Conservation (phyloP, 116 monocot genomes). For the Phalaenopsis hybrid region DNA sequence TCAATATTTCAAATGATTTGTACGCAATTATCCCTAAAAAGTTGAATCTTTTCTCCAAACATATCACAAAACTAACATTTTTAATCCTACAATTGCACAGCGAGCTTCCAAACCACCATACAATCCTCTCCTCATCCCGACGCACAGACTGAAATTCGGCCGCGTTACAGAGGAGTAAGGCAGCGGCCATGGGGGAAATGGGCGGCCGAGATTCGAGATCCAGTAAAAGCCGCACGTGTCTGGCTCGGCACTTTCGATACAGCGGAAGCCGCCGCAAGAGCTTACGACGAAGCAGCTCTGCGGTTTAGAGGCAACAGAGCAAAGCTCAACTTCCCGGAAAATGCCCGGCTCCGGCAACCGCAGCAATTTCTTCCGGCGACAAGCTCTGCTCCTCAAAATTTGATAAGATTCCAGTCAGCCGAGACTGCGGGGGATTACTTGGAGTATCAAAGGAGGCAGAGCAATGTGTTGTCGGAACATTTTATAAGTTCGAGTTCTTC, state of each 20-base stretch:
- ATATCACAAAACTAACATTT: no score
- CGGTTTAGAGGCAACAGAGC: conserved; percentile 65
- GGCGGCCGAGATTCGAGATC: conserved; percentile 84
- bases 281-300: conserved; percentile 70
- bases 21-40: no score
- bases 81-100: no score
- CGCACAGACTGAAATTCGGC: conserved; percentile 3
- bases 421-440: conserved; percentile 20
- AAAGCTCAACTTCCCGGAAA: conserved; percentile 76
- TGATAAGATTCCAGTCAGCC: neutral
- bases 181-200: conserved; percentile 81
- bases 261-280: conserved; percentile 60
- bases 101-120: no score
- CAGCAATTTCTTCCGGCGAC: neutral
- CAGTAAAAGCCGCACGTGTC: conserved; percentile 58
- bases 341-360: conserved; percentile 16
- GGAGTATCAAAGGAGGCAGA: conserved; percentile 2
- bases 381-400: neutral
- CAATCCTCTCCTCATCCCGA: neutral
- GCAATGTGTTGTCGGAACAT: no score
- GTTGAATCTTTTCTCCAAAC: no score
- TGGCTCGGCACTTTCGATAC: conserved; percentile 89
- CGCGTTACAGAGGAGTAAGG: conserved; percentile 61
- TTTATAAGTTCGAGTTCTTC: conserved; percentile 8
- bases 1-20: no score